Evolutionary conservation across 2,329 filamentous ascomycete species (phyloP).

Genomic region (Metarhizium robertsii): DNA sequence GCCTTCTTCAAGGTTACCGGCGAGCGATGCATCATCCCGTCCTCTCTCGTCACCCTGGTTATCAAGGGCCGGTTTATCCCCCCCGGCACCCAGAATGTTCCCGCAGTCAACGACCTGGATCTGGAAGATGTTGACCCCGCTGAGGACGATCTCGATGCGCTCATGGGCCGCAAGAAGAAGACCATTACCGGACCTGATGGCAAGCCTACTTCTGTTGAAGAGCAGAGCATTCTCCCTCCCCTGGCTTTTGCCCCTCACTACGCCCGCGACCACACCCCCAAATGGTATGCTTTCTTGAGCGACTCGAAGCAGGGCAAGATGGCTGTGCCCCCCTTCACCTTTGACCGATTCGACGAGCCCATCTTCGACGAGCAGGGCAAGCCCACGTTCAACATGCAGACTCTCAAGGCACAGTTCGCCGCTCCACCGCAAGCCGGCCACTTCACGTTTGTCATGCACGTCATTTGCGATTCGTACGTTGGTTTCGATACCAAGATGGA

Average conservation of each 20-base stretch:
- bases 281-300: slow-evolving; percentile 90
- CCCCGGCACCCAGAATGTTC: slow-evolving; percentile 67
- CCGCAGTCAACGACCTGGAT: slow-evolving; percentile 65
- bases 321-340: slow-evolving; percentile 93
- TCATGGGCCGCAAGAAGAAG: slow-evolving; percentile 68
- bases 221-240: slow-evolving; percentile 64
- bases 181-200: slow-evolving; percentile 52
- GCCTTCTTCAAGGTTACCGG: slow-evolving; percentile 98
- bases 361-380: slow-evolving; percentile 71
- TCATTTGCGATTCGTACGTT: slow-evolving; percentile 90
- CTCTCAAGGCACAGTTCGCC: slow-evolving; percentile 93
- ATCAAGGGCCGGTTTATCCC: slow-evolving; percentile 92
- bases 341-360: slow-evolving; percentile 83
- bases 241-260: slow-evolving; percentile 89
- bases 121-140: slow-evolving; percentile 87
- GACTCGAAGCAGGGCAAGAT: slow-evolving; percentile 94
- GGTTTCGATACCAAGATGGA: slow-evolving; percentile 91
- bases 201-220: slow-evolving; percentile 45
- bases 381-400: slow-evolving; percentile 92
- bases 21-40: slow-evolving; percentile 85
- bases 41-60: slow-evolving; percentile 85
- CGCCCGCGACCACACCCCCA: slow-evolving; percentile 77
- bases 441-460: slow-evolving; percentile 90
- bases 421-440: slow-evolving; percentile 86
- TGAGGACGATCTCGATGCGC: slow-evolving; percentile 82